phyloP scores from a whole-genome alignment of 441 rosid genomes.

The Melastoma candidum region DNA sequence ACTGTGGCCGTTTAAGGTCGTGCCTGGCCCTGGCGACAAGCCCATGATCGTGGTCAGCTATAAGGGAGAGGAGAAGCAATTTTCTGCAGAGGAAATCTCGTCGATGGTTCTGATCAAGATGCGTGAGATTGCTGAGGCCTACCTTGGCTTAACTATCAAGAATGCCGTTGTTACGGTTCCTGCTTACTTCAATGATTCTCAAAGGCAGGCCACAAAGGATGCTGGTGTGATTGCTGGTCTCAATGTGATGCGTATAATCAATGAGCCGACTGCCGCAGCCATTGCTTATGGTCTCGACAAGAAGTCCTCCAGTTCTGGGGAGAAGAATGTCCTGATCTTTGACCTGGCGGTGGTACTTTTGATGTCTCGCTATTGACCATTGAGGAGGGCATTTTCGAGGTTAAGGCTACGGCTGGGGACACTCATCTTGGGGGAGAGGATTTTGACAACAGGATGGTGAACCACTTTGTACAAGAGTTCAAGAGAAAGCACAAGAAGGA shows the following conservation, averaged over 20 bases:
- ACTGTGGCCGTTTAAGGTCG: conserved; percentile 15
- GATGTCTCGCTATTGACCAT: conserved; percentile 15
- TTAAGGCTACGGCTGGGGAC: conserved; percentile 17
- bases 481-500: conserved; percentile 18
- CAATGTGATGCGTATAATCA: conserved; percentile 16
- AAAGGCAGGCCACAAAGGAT: conserved; percentile 18
- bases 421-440: conserved; percentile 18
- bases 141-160: conserved; percentile 6
- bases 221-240: conserved; percentile 16
- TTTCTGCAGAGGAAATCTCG: conserved; percentile 15
- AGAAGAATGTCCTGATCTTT: conserved; percentile 17
- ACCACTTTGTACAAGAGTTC: conserved; percentile 18
- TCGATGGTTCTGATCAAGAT: conserved; percentile 16
- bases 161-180: conserved; percentile 16
- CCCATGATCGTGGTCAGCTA: conserved; percentile 15
- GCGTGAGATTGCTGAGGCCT: conserved; percentile 18
- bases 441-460: conserved; percentile 16
- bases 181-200: conserved; percentile 15
- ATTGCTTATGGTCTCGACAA: conserved; percentile 16
- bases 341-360: conserved; percentile 15
- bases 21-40: conserved; percentile 13
- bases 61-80: conserved; percentile 13
- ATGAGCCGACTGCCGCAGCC: conserved; percentile 16
- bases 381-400: conserved; percentile 17
- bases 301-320: conserved; percentile 14